Evolutionary conservation across 805 yeast species (phyloP), one percentile per base, ranked within the genome.

Genomic region (Metschnikowia vanudenii): DNA sequence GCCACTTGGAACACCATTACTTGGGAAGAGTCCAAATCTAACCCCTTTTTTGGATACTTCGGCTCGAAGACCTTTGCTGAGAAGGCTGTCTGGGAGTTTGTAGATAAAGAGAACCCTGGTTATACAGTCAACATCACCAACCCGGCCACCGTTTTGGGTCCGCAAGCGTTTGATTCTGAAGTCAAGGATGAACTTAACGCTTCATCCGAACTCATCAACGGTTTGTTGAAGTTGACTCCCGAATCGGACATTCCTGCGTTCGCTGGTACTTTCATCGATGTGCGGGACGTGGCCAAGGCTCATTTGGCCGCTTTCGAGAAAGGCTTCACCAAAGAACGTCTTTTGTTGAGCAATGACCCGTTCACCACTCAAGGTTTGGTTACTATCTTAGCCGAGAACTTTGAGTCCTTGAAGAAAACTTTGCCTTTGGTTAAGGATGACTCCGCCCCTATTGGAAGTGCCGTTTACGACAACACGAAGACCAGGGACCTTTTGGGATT

Each of bases 1-100:
- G 29, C 60, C 6, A 57, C 62, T 36, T 80, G 84, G 80, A 80
- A 81, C 50, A 78, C 76, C 36, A 65, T 78, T 28, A 70, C 79
- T 16, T 74, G 76, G 72, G 79, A 77, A 41, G 71, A 73, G 50
- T 61, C 60, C 14, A 39, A 45, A 20, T 34, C 22, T 16, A 20
- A 18, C 18, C 19, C 37, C 3, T 49, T 69, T 32, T 55, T 61
- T 4, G 76, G 73, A 4, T 71, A 71, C 52, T 65, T 68, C 45
- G 74, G 69, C 2, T 68, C 63, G 46, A 62, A 62, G 51, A 45
- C 59, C 5, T 60, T 56, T 43, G 60, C 65, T 2, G 65, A 84
- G 63, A 55, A 66, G 49, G 63, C 65, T 8, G 67, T 63, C 24
- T 61, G 67, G 67, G 63, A 64, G 28, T 64, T 56, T 32, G 52